Evolutionary conservation across 257 asterid species (phyloP), one percentile per base, ranked within the genome.

Genomic region (Solanum gandarillasii): DNA sequence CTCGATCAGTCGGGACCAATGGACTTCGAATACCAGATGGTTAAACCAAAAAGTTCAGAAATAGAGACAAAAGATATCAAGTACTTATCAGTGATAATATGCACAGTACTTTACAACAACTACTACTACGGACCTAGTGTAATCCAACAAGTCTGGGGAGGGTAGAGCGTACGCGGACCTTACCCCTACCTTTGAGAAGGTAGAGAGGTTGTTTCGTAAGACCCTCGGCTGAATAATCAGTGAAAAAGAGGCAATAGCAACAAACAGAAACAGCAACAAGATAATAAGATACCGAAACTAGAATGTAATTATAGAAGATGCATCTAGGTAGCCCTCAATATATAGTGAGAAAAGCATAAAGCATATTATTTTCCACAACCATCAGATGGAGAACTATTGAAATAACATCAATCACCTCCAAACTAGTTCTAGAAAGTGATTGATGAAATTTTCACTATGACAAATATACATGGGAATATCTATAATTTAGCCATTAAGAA

Each of bases 401-500:
- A 21, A 43, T 43, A 79, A 35, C 84, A 79, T 81, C 85, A 46
- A 81, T 81, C 85, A 81, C 68, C 78, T 84, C 36, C 55, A 35
- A 84, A 62, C 75, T 58, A 27, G 25, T 13, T 23, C 34, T 84
- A 52, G 67, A 60, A 78, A 39, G 83, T 88, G 83, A 87, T 83
- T 87, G n/a, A 87, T 87, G 76, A 70, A 35, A 86, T 89, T 87
- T 87, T 85, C 83, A 25, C 75, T 72, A 75, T 81, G 87, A 75
- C 46, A 86, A 91, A 92, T 92, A 85, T 93, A 94, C 94, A 93
- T 86, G 10, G 70, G 70, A 86, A 89, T 78, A 78, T 85, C 88
- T 93, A 88, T 89, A 84, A 85, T 83, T 68, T 83, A 39, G 86
- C 83, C 60, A 71, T 65, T 14, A 81, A 14, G 27, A 84, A 81